Evolutionary conservation across 495 filamentous ascomycete genomes (phyloP), one percentile per base, ranked within the genome.

Genomic region (Hypoxylon trugodes): DNA sequence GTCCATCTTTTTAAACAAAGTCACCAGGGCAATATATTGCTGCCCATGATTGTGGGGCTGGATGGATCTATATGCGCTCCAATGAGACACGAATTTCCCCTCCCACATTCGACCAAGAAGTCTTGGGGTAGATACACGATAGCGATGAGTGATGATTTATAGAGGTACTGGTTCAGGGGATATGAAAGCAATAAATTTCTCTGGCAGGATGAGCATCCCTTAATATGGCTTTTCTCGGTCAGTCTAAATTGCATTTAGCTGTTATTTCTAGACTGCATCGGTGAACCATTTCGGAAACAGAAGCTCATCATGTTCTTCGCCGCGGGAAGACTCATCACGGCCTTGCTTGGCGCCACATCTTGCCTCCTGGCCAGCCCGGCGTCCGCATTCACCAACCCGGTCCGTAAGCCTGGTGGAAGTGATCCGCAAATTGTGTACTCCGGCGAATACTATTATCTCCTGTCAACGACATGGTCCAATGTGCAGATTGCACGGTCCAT

Each of bases 371-470:
- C 35, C 13, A 71, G 32, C 53, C 68, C 63, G 15, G 66, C 57
- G n/a, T 61, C 53, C 3, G 72, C 70, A 13, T 76, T 55, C 38
- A 74, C 71, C 16, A 76, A 76, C 49, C 71, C 74, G 1, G 63
- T 76, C 32, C 71, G 66, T 15, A 68, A 64, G 37, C 73, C 71
- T 1, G 70, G 72, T 3, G 66, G 66, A 10, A 60, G 48, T 36
- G 82, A 85, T 67, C 82, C 82, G 2, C 74, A 74, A 58, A 65
- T 78, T n/a, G 77, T 79, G 25, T 82, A 80, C 57, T 71, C 73
- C 0, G 79, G 74, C 16, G 80, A 81, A 2, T 83, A 78, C 45
- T 85, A 85, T 72, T 86, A 86, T 45, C 76, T 85, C 18, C 71
- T 69, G 36, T 80, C 69, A 18, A 84, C 73, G 25, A 77, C 73